Base-by-base conservation (phyloP, 2,329 filamentous ascomycete species). In the Alternaria sp. region DNA sequence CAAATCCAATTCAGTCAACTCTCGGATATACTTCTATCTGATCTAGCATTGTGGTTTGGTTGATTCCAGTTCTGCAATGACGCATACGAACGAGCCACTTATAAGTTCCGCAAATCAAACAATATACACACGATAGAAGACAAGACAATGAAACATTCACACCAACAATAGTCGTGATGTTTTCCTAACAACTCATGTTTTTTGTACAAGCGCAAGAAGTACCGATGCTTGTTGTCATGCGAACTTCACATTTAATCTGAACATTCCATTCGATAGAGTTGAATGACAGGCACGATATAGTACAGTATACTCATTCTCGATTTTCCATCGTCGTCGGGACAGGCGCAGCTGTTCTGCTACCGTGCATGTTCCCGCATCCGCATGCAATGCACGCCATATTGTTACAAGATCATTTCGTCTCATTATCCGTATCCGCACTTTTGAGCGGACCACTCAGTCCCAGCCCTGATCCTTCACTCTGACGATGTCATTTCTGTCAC, bases 401-500 rank as follows among this genome's bases (percentile, higher is more conserved):
- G 28, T 53, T 59, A 59, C 60, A 61, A 51, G 30, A 58, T 58
- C 51, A 38, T 61, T 28, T 61, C 61, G 27, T 61, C 51, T 50
- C 44, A 52, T 64, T 54, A 27, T 58, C 45, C 38, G 41, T 52
- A 46, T 27, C 46, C 16, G 9, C 25, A 27, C 45, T 38, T 34
- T 38, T 30, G 22, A 6, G 28, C 40, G 16, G 20, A 38, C 12
- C n/a, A 22, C 52, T 62, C 30, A 58, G 36, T 57, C 54, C 52
- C 58, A 59, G 12, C 53, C 43, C 34, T 87, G 88, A 67, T 94
- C 90, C 81, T 92, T 94, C 80, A 93, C 90, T 76, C 92, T 85
- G 55, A 89, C 81, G 63, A 94, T 89, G 45, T 85, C 88, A 49
- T 87, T 90, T 60, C 87, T 83, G n/a, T 84, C 78, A 3, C 89